Base-by-base conservation (phyloP, 2,329 filamentous ascomycete species). In the Alternaria sp. region DNA sequence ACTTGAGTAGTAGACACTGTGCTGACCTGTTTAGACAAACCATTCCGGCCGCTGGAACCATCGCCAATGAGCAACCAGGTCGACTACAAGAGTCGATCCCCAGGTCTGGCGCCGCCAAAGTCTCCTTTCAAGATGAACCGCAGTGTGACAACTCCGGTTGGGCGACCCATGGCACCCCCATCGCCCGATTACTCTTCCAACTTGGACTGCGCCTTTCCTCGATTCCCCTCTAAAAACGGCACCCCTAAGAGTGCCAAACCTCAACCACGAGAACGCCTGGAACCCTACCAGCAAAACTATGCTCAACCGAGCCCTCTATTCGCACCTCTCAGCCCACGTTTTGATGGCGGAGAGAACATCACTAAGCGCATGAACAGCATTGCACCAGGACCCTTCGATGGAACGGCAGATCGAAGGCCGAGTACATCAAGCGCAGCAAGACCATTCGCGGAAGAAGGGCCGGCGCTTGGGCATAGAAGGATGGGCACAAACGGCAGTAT, bases 281-380 rank as follows among this genome's bases (percentile, higher is more conserved):
- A 76, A 10, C 74, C 74, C 6, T 71, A 71, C 47, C 70, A 69
- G 28, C 74, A 76, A 51, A 58, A 67, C 43, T 79, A 80, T 57
- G 73, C 74, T 20, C 71, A 76, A 59, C 71, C 78, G 15, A 76
- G 73, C 55, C 75, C 79, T 14, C 66, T 76, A 4, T 84, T 84
- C 71, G 84, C 84, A 21, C 82, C 85, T 5, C 77, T 82, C 20
- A 88, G 84, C 65, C 86, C 87, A 25, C 77, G 76, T 33, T 74
- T 73, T 2, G 78, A 79, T 67, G 81, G 75, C 18, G 80, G 79
- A 61, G 80, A 77, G 53, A 82, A 78, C 56, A 51, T 92, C 26
- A 72, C 91, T 69, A 85, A 87, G 65, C 86, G 88, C 55, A 87
- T 92, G 84, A 87, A 92, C 68, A 85, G 82, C 9, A 90, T 92